Percentiles rank a stretch among this genome's conserved stretches.
Conservation (phyloP, 345 rosid species). For the Combretum micranthum region DNA sequence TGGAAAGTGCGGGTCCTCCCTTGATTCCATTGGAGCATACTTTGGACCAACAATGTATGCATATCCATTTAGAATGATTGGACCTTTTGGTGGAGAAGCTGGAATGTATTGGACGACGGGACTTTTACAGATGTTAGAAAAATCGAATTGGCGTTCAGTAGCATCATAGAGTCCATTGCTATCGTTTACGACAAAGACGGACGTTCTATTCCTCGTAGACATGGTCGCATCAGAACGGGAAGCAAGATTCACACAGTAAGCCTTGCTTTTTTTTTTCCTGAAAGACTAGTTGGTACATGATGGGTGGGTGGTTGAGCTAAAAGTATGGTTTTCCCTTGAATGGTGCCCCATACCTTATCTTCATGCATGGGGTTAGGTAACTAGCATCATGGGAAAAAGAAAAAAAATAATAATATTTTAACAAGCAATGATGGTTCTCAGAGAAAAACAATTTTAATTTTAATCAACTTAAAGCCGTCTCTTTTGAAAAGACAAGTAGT, state of each 20-base stretch:
- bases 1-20: neutral
- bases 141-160: conserved; percentile 1
- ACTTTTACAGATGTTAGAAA: conserved; percentile 5
- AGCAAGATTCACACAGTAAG: conserved; percentile 5
- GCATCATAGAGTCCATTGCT: neutral
- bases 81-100: neutral
- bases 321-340: no score
- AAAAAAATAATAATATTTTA: no score
- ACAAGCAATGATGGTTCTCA: no score
- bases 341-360: no score
- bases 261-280: no score
- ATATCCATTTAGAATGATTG: neutral
- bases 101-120: conserved; percentile 2
- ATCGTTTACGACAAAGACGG: conserved; percentile 2
- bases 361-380: no score
- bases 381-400: no score
- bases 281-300: no score
- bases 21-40: conserved; percentile 7
- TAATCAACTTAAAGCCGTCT: no score
- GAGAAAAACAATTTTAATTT: no score
- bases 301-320: no score
- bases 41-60: conserved; percentile 9
- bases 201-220: conserved; percentile 1
- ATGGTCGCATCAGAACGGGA: neutral
- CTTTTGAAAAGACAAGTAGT: no score